Evolutionary conservation across 2,329 filamentous ascomycete genomes (phyloP).

Genomic region (Fusarium newnesense): DNA sequence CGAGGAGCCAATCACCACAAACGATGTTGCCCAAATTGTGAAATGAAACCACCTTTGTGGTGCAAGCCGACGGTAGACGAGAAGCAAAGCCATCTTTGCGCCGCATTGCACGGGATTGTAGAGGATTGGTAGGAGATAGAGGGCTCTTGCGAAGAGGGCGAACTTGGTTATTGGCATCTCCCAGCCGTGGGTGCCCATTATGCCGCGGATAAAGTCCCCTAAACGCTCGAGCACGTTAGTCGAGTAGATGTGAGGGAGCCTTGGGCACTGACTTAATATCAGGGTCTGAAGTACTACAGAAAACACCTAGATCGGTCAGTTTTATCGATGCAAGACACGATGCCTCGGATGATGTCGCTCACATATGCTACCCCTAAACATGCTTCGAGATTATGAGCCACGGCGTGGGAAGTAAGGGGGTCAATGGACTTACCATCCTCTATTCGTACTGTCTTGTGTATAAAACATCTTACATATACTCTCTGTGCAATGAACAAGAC

Average conservation of each 20-base stretch:
- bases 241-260: neutral
- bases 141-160: constrained; percentile 2
- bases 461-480: constrained; percentile 33
- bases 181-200: constrained; percentile 30
- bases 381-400: neutral
- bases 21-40: neutral
- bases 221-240: neutral
- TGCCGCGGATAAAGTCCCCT: constrained; percentile 19
- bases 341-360: neutral
- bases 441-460: constrained; percentile 6
- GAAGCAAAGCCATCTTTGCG: constrained; percentile 2
- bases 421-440: constrained; percentile 7
- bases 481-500: constrained; percentile 39
- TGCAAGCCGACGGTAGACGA: constrained; percentile 13
- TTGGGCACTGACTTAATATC: constrained; percentile 12
- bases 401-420: neutral
- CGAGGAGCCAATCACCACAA: constrained; percentile 17
- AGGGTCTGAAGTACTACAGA: constrained; percentile 16
- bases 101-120: constrained; percentile 28
- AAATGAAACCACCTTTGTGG: constrained; percentile 16
- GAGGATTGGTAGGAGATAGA: constrained; percentile 17
- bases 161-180: constrained; percentile 27
- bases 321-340: neutral
- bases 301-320: constrained; percentile 2
- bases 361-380: constrained; percentile 22